Evolutionary conservation across 2,329 filamentous ascomycete species (phyloP).

Genomic region (Ceratocystis variospora): DNA sequence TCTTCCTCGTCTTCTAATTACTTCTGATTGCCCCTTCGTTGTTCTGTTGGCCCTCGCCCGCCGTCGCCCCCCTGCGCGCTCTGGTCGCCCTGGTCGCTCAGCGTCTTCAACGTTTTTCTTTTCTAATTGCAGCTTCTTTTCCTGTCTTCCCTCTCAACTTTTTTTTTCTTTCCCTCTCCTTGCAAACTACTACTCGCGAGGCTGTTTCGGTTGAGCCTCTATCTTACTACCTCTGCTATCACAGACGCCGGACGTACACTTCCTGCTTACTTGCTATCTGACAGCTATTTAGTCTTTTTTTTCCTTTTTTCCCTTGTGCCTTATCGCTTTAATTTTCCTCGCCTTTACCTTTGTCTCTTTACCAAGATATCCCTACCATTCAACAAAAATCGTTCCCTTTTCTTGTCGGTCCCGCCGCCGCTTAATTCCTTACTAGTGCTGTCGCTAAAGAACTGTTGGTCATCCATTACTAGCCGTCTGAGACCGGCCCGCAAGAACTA

Average conservation of each 20-base stretch:
- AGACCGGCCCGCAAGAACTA: background rate
- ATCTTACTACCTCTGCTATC: background rate
- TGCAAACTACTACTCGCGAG: background rate
- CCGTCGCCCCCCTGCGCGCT: constrained; percentile 5
- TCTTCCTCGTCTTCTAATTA: background rate
- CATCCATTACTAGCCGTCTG: background rate
- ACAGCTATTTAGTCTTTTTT: background rate
- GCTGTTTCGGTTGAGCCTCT: background rate
- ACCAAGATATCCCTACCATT: background rate
- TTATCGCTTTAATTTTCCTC: background rate
- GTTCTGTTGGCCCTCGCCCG: background rate
- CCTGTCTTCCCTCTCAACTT: background rate
- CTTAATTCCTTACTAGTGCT: constrained; percentile 3
- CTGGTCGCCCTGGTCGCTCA: constrained; percentile 14
- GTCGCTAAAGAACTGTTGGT: background rate
- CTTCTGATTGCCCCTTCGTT: background rate
- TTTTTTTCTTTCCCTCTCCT: background rate
- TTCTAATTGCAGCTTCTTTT: background rate
- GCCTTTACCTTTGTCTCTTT: background rate
- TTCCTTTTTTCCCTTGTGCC: background rate
- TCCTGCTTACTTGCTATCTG: background rate
- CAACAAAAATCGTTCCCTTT: background rate
- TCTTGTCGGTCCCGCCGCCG: background rate
- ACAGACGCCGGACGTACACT: background rate
- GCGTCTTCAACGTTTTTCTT: constrained; percentile 9